These are phyloP conservation scores for Thelonectria rubi DNA, from an alignment of 2,329 filamentous ascomycete species.

Conservation along the genomic window DNA sequence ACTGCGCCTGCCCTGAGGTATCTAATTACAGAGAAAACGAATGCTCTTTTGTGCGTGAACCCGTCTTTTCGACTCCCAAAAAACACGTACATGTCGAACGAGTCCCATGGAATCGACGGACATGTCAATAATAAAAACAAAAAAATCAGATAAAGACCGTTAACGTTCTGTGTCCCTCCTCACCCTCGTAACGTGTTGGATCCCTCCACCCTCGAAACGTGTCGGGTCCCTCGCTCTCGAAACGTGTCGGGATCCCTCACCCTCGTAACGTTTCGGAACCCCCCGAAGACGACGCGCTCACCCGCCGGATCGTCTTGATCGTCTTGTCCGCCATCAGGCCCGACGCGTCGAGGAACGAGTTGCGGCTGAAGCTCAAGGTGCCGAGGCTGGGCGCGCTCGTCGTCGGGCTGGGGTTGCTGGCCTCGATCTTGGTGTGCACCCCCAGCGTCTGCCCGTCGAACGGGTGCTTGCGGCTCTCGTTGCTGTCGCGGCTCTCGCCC, in stretches of 20 bases:
- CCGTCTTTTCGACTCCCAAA: conserved; percentile 14
- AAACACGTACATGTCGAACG: background rate
- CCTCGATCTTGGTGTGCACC: conserved; percentile 42
- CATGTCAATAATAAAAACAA: background rate
- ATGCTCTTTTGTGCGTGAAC: conserved; percentile 15
- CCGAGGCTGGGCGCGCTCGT: conserved; percentile 33
- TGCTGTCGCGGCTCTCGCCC: conserved; percentile 34
- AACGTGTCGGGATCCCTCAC: conserved; percentile 23
- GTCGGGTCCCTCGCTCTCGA: conserved; percentile 20
- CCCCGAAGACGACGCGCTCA: conserved; percentile 39
- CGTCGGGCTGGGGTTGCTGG: conserved; percentile 37
- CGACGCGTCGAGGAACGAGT: conserved; percentile 37
- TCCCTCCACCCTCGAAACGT: too few relatives aligned
- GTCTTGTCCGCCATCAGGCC: conserved; percentile 30
- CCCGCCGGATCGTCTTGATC: conserved; percentile 40
- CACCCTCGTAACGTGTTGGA: too few relatives aligned
- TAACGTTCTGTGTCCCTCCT: background rate
- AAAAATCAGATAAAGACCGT: background rate
- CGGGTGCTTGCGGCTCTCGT: conserved; percentile 24
- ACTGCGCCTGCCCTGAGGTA: conserved; percentile 35
- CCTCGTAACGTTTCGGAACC: conserved; percentile 25
- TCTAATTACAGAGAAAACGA: conserved; percentile 25
- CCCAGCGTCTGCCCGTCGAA: conserved; percentile 37
- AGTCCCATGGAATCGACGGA: background rate
- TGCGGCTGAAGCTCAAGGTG: conserved; percentile 40